These are phyloP conservation scores for Aurantiochytrium sp. DNA, from an alignment of 108 stramenopile species.

Conservation along the genomic window DNA sequence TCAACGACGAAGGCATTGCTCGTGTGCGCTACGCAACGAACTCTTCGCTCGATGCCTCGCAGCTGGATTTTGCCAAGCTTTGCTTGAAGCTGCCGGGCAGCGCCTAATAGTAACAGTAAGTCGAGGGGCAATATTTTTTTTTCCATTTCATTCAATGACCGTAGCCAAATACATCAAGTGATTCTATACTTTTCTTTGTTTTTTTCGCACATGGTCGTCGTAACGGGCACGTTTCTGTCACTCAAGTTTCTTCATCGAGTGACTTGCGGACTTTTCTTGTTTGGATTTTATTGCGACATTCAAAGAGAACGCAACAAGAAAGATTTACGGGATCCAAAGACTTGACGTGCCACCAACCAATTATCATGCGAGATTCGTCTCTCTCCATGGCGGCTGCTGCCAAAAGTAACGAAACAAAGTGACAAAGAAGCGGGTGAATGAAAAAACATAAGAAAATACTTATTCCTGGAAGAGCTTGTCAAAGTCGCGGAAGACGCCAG, in stretches of 20 bases:
- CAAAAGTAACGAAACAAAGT: not conserved
- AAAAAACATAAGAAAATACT: not conserved
- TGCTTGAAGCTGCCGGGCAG: not conserved
- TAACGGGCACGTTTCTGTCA: too few relatives aligned
- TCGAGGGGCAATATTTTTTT: not conserved
- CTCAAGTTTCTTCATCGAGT: too few relatives aligned
- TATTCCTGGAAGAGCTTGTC: not conserved
- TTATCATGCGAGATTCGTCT: not conserved
- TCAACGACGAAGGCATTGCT: not conserved
- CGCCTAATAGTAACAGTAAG: not conserved
- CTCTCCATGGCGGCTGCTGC: not conserved
- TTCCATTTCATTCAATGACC: too few relatives aligned
- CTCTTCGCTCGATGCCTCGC: not conserved
- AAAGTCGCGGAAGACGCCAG: constrained; percentile 7
- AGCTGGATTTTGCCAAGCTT: not conserved
- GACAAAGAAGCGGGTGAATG: not conserved
- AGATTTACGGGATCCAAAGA: too few relatives aligned
- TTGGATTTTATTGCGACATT: too few relatives aligned
- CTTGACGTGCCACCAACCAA: too few relatives aligned
- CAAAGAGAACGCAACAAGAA: too few relatives aligned
- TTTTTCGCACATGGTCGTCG: too few relatives aligned
- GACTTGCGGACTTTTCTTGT: too few relatives aligned
- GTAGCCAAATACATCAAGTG: too few relatives aligned
- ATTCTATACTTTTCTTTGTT: too few relatives aligned
- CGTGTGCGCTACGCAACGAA: not conserved